These are phyloP conservation scores for Ceratobasidium sp. DNA, from an alignment of 1,284 basidiomycete species.

Conservation along the genomic window DNA sequence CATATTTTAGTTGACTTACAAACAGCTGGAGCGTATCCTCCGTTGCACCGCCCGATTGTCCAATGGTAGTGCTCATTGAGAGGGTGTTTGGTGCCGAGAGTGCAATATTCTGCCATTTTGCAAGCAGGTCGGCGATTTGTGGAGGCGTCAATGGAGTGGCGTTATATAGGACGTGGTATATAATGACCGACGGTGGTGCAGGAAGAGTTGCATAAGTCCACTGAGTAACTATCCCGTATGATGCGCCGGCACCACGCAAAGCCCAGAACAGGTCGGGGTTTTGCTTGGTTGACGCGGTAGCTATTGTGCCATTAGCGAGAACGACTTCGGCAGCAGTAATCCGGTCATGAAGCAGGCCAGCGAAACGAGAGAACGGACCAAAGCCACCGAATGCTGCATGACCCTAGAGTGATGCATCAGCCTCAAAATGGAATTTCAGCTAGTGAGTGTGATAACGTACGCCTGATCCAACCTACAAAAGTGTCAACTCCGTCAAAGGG, in stretches of 20 bases:
- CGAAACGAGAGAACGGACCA: conserved; percentile 39
- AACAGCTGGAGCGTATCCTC: background rate
- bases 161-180: conserved; percentile 33
- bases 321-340: conserved; percentile 41
- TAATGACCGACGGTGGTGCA: conserved; percentile 38
- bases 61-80: conserved; percentile 18
- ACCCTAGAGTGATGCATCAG: conserved; percentile 6
- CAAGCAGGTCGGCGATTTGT: conserved; percentile 13
- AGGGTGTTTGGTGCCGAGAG: conserved; percentile 33
- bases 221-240: conserved; percentile 40
- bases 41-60: background rate
- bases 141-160: background rate
- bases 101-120: conserved; percentile 32
- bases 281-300: conserved; percentile 26
- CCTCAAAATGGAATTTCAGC: background rate
- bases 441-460: background rate
- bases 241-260: conserved; percentile 40
- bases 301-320: conserved; percentile 39
- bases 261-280: conserved; percentile 41
- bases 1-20: background rate
- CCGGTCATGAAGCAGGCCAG: conserved; percentile 41
- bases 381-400: conserved; percentile 43
- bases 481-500: background rate
- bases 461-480: background rate
- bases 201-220: conserved; percentile 40